phyloP scores from a whole-genome alignment of 768 basidiomycete species.

The Podaxis sp. region DNA sequence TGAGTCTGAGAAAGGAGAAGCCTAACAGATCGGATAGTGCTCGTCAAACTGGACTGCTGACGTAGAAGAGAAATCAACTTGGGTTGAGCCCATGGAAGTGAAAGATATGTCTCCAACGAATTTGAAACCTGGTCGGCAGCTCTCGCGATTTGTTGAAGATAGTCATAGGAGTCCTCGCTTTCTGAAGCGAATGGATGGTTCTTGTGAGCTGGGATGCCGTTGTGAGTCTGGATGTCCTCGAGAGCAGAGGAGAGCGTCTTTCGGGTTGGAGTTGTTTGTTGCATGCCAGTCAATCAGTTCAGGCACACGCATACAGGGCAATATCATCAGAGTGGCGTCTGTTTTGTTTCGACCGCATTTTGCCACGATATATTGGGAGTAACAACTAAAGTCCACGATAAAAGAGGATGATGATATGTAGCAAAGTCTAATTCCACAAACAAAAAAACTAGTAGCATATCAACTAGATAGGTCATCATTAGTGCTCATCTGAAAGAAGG shows the following conservation, averaged over 20 bases:
- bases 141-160: conserved; percentile 42
- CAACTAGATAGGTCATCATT: neutral
- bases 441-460: neutral
- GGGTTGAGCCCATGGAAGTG: conserved; percentile 55
- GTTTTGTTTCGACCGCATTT: too few relatives aligned
- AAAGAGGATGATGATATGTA: neutral
- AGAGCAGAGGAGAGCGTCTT: conserved; percentile 10
- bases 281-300: conserved; percentile 6
- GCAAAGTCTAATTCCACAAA: neutral
- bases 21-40: conserved; percentile 54
- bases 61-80: conserved; percentile 70
- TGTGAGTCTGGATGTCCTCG: conserved; percentile 8
- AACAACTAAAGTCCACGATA: too few relatives aligned
- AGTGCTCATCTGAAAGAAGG: conserved; percentile 16
- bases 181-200: conserved; percentile 46
- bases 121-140: conserved; percentile 51
- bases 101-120: conserved; percentile 51
- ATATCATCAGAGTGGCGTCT: too few relatives aligned
- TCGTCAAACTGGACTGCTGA: conserved; percentile 56
- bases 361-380: too few relatives aligned
- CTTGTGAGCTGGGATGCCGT: conserved; percentile 28
- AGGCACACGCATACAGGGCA: neutral
- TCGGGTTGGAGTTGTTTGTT: conserved; percentile 7
- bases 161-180: conserved; percentile 39
- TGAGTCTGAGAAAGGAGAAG: conserved; percentile 10